Conservation (phyloP, 2,329 filamentous ascomycete genomes). For the Aspergillaceae sp. region DNA sequence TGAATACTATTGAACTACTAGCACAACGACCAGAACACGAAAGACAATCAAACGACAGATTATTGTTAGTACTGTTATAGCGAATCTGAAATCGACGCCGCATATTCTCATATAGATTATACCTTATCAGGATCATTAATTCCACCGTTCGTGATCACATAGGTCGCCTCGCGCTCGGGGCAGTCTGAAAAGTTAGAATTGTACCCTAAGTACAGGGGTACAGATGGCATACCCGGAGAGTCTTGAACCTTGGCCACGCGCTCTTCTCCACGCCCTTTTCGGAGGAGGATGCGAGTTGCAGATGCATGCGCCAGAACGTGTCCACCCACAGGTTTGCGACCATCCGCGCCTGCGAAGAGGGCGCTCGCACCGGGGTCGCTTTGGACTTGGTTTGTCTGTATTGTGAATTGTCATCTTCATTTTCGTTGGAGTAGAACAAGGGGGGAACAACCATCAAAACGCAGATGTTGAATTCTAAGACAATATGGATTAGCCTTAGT, state of each 20-base stretch:
- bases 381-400: conserved; percentile 61
- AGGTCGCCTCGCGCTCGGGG: conserved; percentile 60
- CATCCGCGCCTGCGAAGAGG: conserved; percentile 59
- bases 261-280: conserved; percentile 62
- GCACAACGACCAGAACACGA: too few species aligned
- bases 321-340: conserved; percentile 58
- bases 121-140: conserved; percentile 59
- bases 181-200: conserved; percentile 43
- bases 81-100: too few species aligned
- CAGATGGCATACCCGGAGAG: conserved; percentile 47
- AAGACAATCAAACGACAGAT: too few species aligned
- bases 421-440: background rate
- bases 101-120: background rate
- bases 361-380: conserved; percentile 61
- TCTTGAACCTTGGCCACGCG: conserved; percentile 62
- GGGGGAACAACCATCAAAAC: conserved; percentile 48
- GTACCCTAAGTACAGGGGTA: background rate
- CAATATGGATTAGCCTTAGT: background rate
- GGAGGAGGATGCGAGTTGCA: conserved; percentile 56
- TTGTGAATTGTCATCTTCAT: conserved; percentile 2
- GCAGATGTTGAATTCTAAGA: conserved; percentile 56
- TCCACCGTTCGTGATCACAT: conserved; percentile 61
- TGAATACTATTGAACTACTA: too few species aligned
- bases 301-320: conserved; percentile 63
- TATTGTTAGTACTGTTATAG: too few species aligned